Evolutionary conservation across 768 basidiomycete genomes (phyloP).

Genomic region (Tulasnella calospora): DNA sequence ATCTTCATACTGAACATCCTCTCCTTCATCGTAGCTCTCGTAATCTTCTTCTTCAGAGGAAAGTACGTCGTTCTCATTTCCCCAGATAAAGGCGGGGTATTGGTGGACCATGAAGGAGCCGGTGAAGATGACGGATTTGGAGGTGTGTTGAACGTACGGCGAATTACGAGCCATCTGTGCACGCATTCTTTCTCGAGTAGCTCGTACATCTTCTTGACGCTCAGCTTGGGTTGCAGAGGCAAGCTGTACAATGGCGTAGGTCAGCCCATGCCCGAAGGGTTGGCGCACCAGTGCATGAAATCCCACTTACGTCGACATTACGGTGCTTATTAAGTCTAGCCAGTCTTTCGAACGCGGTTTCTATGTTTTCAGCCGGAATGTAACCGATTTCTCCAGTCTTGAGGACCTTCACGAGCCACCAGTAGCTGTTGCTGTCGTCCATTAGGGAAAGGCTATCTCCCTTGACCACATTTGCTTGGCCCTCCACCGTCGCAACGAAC

Average conservation of each 20-base stretch:
- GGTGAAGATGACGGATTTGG: slow-evolving; percentile 66
- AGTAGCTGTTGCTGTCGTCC: slow-evolving; percentile 98
- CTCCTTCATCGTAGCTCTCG: slow-evolving; percentile 52
- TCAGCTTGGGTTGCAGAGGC: slow-evolving; percentile 72
- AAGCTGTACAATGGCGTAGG: slow-evolving; percentile 44
- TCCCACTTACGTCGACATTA: slow-evolving; percentile 80
- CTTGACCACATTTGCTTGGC: slow-evolving; percentile 97
- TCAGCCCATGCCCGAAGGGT: not conserved
- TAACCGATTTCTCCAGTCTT: slow-evolving; percentile 99
- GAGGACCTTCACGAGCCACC: slow-evolving; percentile 98
- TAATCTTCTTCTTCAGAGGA: slow-evolving; percentile 58
- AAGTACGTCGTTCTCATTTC: slow-evolving; percentile 60
- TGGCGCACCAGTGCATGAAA: slow-evolving; percentile 4
- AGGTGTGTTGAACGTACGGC: slow-evolving; percentile 28
- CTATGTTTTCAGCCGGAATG: slow-evolving; percentile 98
- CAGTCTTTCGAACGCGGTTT: slow-evolving; percentile 94
- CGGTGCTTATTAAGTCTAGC: slow-evolving; percentile 95
- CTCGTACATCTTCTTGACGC: slow-evolving; percentile 49
- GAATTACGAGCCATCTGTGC: slow-evolving; percentile 33
- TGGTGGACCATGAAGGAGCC: slow-evolving; percentile 57
- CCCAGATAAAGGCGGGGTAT: slow-evolving; percentile 80
- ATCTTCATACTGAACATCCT: slow-evolving; percentile 51
- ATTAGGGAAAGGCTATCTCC: slow-evolving; percentile 94
- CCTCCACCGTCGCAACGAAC: slow-evolving; percentile 96
- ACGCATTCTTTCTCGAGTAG: slow-evolving; percentile 52